Evolutionary conservation across 371 early-diverging fungal genomes (phyloP), one percentile per base, ranked within the genome.

Genomic region (Mortierella polycephala): DNA sequence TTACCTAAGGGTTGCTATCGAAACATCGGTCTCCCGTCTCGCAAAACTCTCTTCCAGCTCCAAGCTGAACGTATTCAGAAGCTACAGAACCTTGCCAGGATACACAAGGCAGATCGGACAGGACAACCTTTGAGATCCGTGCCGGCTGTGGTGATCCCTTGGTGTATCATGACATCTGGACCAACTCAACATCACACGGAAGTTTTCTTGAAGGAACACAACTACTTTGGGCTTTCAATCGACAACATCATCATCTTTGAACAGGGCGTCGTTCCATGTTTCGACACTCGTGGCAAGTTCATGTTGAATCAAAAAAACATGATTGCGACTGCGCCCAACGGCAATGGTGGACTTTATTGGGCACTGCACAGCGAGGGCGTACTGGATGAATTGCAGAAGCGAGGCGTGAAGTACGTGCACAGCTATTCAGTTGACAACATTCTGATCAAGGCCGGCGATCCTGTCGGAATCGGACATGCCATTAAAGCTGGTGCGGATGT

Each of bases 111-210:
- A 16, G 50, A 60, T 13, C 30, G 39, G 21, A 61, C 57, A 6
- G 51, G 64, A 7, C 72, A 60, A 44, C 42, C 50, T 16, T 44
- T 69, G 2, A 69, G 79, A 10, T 57, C 57, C 8, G 55, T 55
- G 9, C 61, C 66, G 13, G 1, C 46, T 6, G 85, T 87, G n/a
- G 76, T 89, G 37, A 87, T 94, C 47, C 91, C 92, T 39, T 94
- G 93, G 92, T 92, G 91, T 69, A 89, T 95, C 50, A 95, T 94
- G 94, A 92, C 93, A 49, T 90, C 91, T 9, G 94, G 90, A 6
- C 91, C 94, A 13, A 95, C 95, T 6, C 82, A 88, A 54, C 60
- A 63, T 2, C 86, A 87, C 8, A 92, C 95, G 18, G 89, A 87
- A 47, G 63, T 63, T 0, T 93, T 87, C 74, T 92, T 95, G 80